A percentile compares a stretch with the other conserved stretches of the same genome.
phyloP scores from a whole-genome alignment of 208 protist species.

The Trypanosoma platydactyli region DNA sequence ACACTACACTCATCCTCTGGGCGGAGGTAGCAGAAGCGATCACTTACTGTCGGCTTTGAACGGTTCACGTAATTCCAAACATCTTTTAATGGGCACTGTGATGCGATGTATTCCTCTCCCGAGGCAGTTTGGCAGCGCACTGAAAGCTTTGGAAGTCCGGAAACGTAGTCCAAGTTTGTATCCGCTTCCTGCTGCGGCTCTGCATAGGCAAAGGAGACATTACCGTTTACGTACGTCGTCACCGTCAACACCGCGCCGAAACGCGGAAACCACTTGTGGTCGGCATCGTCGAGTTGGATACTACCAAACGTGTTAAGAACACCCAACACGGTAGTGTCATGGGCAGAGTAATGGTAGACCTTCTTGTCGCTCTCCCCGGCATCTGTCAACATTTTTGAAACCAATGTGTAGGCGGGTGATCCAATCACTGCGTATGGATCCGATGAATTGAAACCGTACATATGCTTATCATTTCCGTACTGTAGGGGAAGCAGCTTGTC shows the following conservation, averaged over 20 bases:
- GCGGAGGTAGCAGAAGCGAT: constrained; percentile 21
- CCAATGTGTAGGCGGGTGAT: constrained; percentile 20
- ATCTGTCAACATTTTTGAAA: constrained; percentile 23
- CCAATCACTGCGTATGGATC: constrained; percentile 29
- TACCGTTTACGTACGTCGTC: constrained; percentile 23
- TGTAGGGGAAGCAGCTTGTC: constrained; percentile 23
- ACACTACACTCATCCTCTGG: constrained; percentile 20
- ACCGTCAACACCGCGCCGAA: constrained; percentile 25
- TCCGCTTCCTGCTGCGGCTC: constrained; percentile 23
- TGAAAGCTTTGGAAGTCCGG: constrained; percentile 3
- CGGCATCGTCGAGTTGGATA: constrained; percentile 12
- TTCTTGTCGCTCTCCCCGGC: constrained; percentile 15
- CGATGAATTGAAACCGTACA: constrained; percentile 19
- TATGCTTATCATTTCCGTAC: constrained; percentile 15
- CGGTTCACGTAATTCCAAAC: constrained; percentile 26
- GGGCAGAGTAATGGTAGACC: constrained; percentile 30
- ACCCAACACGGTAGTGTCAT: constrained; percentile 25
- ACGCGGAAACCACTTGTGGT: constrained; percentile 27
- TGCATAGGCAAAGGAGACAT: constrained; percentile 24
- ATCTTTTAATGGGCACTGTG: constrained; percentile 23
- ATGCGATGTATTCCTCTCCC: constrained; percentile 14
- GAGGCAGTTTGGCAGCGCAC: constrained; percentile 20
- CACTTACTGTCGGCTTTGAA: constrained; percentile 12
- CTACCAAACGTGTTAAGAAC: constrained; percentile 25
- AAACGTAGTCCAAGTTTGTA: constrained; percentile 23